A percentile compares a stretch with the other conserved stretches of the same genome.
Evolutionary conservation across 169 alveolate species (phyloP).

Genomic region (Eimeria acervulina): DNA sequence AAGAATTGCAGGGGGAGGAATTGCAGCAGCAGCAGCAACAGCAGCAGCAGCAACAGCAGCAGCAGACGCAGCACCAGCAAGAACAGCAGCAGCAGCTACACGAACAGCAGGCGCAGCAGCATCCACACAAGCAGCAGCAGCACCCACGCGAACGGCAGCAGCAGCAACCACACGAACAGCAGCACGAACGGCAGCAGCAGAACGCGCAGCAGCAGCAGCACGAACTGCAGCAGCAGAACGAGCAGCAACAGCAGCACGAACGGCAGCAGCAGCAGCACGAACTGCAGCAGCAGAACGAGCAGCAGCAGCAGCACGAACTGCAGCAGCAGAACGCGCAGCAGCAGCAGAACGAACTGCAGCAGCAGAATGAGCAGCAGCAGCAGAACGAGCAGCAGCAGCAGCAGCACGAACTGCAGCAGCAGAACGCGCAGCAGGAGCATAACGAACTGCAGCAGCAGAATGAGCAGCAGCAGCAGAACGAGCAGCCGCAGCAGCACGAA

Average conservation of each 20-base stretch:
- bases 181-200: not conserved
- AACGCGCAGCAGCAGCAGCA: not conserved
- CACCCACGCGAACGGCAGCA: too few relatives aligned
- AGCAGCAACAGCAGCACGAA: not conserved
- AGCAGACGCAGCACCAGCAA: too few relatives aligned
- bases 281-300: constrained; percentile 15
- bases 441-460: not conserved
- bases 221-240: constrained; percentile 5
- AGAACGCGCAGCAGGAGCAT: not conserved
- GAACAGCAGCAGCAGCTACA: too few relatives aligned
- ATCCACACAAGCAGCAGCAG: too few relatives aligned
- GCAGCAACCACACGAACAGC: too few relatives aligned
- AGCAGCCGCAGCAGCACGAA: not conserved
- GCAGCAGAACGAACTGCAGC: not conserved
- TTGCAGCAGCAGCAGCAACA: not conserved
- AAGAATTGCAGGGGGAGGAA: too few relatives aligned
- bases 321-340: not conserved
- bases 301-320: not conserved
- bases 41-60: too few relatives aligned
- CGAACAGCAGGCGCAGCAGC: too few relatives aligned
- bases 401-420: constrained; percentile 33
- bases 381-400: not conserved
- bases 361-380: not conserved
- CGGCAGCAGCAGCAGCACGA: not conserved
- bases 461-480: not conserved